Evolutionary conservation across 257 asterid genomes (phyloP).

Genomic region (Solanum bukasovii): DNA sequence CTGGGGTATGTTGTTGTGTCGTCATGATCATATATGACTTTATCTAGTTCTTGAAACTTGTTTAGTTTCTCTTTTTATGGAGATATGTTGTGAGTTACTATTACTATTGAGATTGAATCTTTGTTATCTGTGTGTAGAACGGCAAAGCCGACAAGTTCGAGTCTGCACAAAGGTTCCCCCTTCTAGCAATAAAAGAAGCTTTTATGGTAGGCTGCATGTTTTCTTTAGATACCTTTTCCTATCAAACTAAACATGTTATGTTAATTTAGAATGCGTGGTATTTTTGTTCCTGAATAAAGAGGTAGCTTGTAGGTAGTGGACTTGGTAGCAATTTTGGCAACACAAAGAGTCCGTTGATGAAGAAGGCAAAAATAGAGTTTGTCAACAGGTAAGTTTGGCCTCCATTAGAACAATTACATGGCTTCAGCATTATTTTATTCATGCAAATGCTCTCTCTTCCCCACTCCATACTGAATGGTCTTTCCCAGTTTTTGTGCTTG

Average conservation of each 20-base stretch:
- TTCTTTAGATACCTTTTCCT: background rate
- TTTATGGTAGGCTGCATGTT: constrained; percentile 42
- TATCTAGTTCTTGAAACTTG: background rate
- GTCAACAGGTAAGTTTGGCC: constrained; percentile 48
- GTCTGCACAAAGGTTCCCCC: constrained; percentile 86
- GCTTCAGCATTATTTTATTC: background rate
- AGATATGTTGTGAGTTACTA: background rate
- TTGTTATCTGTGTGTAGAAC: constrained; percentile 32
- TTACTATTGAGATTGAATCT: background rate
- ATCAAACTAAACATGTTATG: background rate
- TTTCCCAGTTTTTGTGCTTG: background rate
- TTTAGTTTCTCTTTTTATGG: background rate
- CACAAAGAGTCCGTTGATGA: constrained; percentile 73
- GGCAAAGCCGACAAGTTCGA: constrained; percentile 70
- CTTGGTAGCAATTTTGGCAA: constrained; percentile 39
- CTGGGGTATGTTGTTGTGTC: background rate
- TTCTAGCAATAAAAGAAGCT: constrained; percentile 62
- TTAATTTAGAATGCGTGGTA: background rate
- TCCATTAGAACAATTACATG: background rate
- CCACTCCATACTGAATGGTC: background rate
- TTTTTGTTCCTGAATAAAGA: background rate
- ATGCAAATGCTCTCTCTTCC: background rate
- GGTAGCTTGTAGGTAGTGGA: constrained; percentile 19
- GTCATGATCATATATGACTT: background rate
- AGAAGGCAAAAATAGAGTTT: constrained; percentile 82